These are phyloP conservation scores for Geotrichum reessii DNA, from an alignment of 1,139 yeast genomes.

Conservation along the genomic window DNA sequence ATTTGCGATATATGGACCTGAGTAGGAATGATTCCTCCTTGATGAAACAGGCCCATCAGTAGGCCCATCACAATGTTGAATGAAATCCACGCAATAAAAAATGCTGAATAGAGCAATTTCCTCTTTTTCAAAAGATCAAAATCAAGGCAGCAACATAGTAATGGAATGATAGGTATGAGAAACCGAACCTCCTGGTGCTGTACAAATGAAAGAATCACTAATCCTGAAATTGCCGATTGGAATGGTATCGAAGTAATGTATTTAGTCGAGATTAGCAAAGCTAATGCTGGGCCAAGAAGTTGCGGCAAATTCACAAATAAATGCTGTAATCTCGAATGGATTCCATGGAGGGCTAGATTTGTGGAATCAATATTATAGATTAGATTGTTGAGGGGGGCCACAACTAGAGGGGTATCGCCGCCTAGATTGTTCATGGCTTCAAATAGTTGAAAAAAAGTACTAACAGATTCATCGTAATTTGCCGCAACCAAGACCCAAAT, in stretches of 20 bases:
- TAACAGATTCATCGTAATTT: not conserved
- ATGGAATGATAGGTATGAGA: constrained; percentile 68
- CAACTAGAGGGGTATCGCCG: constrained; percentile 34
- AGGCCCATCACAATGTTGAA: constrained; percentile 59
- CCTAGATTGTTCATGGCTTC: constrained; percentile 6
- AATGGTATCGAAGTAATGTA: constrained; percentile 36
- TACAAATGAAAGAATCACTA: constrained; percentile 55
- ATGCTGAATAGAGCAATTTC: constrained; percentile 20
- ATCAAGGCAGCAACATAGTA: constrained; percentile 60
- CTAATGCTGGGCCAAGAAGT: constrained; percentile 67
- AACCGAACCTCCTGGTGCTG: constrained; percentile 94
- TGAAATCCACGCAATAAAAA: constrained; percentile 50
- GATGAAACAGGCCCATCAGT: constrained; percentile 78
- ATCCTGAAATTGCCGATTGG: constrained; percentile 57
- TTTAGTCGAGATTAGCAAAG: constrained; percentile 36
- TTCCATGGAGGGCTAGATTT: constrained; percentile 72
- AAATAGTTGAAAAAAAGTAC: not conserved
- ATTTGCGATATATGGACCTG: constrained; percentile 38
- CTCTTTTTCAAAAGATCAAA: constrained; percentile 24
- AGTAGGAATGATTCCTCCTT: constrained; percentile 81
- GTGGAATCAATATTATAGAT: constrained; percentile 55
- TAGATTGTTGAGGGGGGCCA: constrained; percentile 75
- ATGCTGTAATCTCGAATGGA: constrained; percentile 77
- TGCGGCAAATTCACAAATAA: constrained; percentile 69
- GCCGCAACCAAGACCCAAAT: constrained; percentile 26